Evolutionary conservation across 2,329 filamentous ascomycete species (phyloP), one percentile per base, ranked within the genome.

Genomic region (Pseudocercospora pini-densiflorae): DNA sequence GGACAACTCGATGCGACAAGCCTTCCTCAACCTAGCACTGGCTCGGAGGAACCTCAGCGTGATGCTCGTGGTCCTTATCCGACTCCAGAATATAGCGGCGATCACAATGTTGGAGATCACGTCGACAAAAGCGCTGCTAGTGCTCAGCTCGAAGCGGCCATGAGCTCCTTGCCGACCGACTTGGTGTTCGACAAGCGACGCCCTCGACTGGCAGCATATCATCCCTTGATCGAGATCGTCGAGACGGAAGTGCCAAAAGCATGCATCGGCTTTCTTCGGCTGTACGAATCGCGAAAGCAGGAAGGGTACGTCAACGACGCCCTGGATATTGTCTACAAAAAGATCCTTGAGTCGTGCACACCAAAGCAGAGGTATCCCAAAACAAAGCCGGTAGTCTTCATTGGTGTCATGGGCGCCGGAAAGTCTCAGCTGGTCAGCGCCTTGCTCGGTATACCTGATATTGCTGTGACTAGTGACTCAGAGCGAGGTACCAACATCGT

Each of bases 401-500:
- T 65, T 4, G 63, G 63, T 0, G 57, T 45, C 9, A 65, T 65
- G 63, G 63, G 63, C 3, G 54, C 57, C 14, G 63, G 63, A 0
- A 65, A 65, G 19, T 58, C 49, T 31, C 51, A 55, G 24, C 53
- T 63, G 9, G 43, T 63, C 19, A 36, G 43, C 19, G 61, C 53
- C 2, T 49, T 63, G 53, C 29, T 63, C 3, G 19, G 47, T 16
- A 33, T 45, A 40, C 33, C 53, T 19, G 61, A 55, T 8, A 57
- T 57, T 14, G 61, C 61, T 33, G 33, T 59, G 21, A 45, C 58
- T 33, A 58, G 51, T 12, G 61, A 55, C 5, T 55, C 43, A 5
- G 61, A 59, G 1, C 64, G 64, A 1, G 64, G 67, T 7, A 68
- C 65, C 3, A 57, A 65, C 29, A 62, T 68, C 21, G 60, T 66